Evolutionary conservation across 2,329 filamentous ascomycete genomes (phyloP).

Genomic region (Diplodia corticola): DNA sequence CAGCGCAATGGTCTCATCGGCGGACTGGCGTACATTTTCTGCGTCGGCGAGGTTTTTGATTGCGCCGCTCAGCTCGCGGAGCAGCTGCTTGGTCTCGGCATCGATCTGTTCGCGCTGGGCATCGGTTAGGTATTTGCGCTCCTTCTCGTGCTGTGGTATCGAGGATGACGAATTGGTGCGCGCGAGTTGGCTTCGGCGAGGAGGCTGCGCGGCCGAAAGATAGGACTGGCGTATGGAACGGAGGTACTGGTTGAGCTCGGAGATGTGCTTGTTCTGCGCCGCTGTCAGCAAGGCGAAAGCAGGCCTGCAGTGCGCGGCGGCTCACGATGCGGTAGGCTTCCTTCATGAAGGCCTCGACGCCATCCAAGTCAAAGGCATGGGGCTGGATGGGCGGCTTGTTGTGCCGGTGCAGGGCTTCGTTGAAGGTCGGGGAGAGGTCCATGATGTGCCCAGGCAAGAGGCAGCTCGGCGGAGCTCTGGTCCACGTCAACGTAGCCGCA

Average conservation of each 20-base stretch:
- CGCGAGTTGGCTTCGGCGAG: conserved; percentile 52
- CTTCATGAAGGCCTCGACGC: conserved; percentile 82
- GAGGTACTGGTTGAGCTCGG: conserved; percentile 76
- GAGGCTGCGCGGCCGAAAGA: conserved; percentile 74
- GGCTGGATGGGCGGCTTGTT: conserved; percentile 54
- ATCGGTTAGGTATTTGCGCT: conserved; percentile 68
- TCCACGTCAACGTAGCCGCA: conserved; percentile 10
- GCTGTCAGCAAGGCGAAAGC: conserved; percentile 30
- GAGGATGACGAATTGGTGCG: conserved; percentile 32
- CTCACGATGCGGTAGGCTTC: conserved; percentile 90
- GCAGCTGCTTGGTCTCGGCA: conserved; percentile 78
- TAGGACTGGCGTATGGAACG: conserved; percentile 84
- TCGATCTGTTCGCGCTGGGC: conserved; percentile 84
- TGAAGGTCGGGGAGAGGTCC: conserved; percentile 69
- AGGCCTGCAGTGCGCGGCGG: conserved; percentile 30
- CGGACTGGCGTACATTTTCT: conserved; percentile 77
- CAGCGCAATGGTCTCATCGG: conserved; percentile 67
- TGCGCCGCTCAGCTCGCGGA: conserved; percentile 80
- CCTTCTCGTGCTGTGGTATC: conserved; percentile 43
- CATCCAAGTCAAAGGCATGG: conserved; percentile 41
- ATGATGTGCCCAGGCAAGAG: conserved; percentile 28
- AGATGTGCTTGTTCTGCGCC: conserved; percentile 77
- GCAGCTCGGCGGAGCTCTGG: conserved; percentile 2
- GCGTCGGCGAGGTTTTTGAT: conserved; percentile 79
- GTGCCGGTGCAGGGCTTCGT: conserved; percentile 64